Evolutionary conservation across 2,329 filamentous ascomycete genomes (phyloP).

Genomic region (Penicillium occitanis): DNA sequence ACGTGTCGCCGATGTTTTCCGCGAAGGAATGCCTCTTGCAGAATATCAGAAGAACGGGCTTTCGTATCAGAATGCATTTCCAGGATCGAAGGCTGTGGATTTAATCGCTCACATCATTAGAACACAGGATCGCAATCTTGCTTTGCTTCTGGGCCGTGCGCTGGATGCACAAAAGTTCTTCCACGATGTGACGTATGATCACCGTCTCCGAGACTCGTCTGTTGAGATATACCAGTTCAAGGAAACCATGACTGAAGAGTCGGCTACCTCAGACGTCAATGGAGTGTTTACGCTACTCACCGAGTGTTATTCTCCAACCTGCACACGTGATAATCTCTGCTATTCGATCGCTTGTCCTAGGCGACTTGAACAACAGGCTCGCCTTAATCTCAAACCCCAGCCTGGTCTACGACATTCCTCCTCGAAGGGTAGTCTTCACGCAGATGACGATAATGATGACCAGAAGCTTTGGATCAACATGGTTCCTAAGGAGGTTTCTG

Average conservation of each 20-base stretch:
- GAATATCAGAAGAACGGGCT: slow-evolving; percentile 96
- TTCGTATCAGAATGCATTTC: slow-evolving; percentile 96
- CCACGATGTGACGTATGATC: slow-evolving; percentile 97
- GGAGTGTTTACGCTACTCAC: slow-evolving; percentile 95
- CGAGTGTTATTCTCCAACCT: slow-evolving; percentile 97
- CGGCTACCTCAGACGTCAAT: slow-evolving; percentile 71
- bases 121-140: slow-evolving; percentile 92
- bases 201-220: slow-evolving; percentile 88
- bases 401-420: slow-evolving; percentile 76
- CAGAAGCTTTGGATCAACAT: slow-evolving; percentile 99
- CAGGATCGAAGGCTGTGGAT: slow-evolving; percentile 91
- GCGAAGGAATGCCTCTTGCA: slow-evolving; percentile 78
- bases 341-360: slow-evolving; percentile 97
- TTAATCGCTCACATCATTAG: slow-evolving; percentile 95
- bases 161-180: slow-evolving; percentile 98
- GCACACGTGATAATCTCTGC: slow-evolving; percentile 89
- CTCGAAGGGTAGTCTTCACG: slow-evolving; percentile 71
- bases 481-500: slow-evolving; percentile 89
- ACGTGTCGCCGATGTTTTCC: slow-evolving; percentile 88
- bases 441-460: slow-evolving; percentile 86
- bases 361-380: slow-evolving; percentile 88
- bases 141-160: slow-evolving; percentile 83
- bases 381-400: slow-evolving; percentile 89
- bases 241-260: slow-evolving; percentile 80
- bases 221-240: slow-evolving; percentile 96